A percentile compares a stretch with the other conserved stretches of the same genome.
These are phyloP conservation scores for Aspergillus sp. DNA, from an alignment of 2,329 filamentous ascomycete species.

Conservation along the genomic window DNA sequence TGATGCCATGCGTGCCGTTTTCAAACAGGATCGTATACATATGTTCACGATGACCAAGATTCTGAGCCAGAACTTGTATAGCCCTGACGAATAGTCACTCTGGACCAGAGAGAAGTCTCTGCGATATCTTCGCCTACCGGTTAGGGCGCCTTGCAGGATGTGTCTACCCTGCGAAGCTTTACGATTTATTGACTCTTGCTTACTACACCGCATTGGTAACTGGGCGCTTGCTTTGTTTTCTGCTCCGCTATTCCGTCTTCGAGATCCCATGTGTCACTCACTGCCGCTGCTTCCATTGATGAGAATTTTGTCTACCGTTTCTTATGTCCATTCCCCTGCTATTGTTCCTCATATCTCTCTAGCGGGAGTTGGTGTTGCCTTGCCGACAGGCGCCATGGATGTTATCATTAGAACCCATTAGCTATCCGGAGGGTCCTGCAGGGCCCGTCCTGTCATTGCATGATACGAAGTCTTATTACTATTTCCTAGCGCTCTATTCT, in stretches of 20 bases:
- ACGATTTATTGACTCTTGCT: constrained; percentile 24
- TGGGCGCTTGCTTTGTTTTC: constrained; percentile 22
- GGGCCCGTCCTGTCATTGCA: constrained; percentile 8
- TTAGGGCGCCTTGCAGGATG: constrained; percentile 3
- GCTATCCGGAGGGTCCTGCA: constrained; percentile 10
- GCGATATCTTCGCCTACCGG: constrained; percentile 5
- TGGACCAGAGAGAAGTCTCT: constrained; percentile 14
- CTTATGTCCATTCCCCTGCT: constrained; percentile 14
- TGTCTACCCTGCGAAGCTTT: constrained; percentile 14
- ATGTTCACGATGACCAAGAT: constrained; percentile 99
- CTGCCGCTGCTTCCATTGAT: constrained; percentile 16
- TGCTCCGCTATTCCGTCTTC: neutral
- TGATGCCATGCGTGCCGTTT: constrained; percentile 84
- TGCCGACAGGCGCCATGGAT: constrained; percentile 17
- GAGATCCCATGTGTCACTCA: constrained; percentile 7
- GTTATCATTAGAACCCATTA: constrained; percentile 14
- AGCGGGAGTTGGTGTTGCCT: constrained; percentile 34
- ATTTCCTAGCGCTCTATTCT: too few species aligned
- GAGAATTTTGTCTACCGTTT: constrained; percentile 10
- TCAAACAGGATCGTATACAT: constrained; percentile 85
- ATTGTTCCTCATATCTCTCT: constrained; percentile 23
- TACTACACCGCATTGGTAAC: constrained; percentile 27
- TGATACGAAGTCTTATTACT: neutral
- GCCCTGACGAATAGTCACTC: constrained; percentile 63
- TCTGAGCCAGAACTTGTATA: constrained; percentile 84